These are phyloP conservation scores for Trametes cinnabarina DNA, from an alignment of 768 basidiomycete species.

Conservation along the genomic window DNA sequence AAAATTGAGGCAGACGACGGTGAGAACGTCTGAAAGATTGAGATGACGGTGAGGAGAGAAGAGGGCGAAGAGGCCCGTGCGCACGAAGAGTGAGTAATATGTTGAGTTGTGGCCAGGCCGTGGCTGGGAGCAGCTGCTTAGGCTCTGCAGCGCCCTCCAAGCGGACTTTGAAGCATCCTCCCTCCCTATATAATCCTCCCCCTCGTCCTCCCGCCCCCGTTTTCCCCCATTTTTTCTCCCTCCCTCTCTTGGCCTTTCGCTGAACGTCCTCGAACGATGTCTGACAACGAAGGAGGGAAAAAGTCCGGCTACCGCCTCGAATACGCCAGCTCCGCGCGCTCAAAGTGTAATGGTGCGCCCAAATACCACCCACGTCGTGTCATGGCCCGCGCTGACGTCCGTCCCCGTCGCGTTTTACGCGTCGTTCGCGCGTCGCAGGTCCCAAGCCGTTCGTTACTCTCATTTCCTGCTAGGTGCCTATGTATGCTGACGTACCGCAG, in stretches of 20 bases:
- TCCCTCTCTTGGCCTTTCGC: conserved; percentile 6
- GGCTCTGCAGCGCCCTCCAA: conserved; percentile 25
- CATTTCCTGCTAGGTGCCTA: neutral
- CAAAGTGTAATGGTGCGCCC: conserved; percentile 75
- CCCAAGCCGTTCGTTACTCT: conserved; percentile 57
- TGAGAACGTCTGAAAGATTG: too few species aligned
- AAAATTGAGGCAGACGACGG: neutral
- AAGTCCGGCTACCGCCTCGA: conserved; percentile 74
- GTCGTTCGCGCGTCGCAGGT: conserved; percentile 43
- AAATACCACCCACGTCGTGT: conserved; percentile 19
- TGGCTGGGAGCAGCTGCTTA: conserved; percentile 10
- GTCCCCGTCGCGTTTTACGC: conserved; percentile 30
- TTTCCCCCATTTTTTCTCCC: conserved; percentile 24
- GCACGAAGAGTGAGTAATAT: neutral
- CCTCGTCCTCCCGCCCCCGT: conserved; percentile 13
- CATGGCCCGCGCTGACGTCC: conserved; percentile 19
- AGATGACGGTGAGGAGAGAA: neutral
- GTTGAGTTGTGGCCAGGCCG: conserved; percentile 12
- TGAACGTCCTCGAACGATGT: conserved; percentile 29
- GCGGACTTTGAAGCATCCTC: conserved; percentile 36
- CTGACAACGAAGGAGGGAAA: conserved; percentile 40
- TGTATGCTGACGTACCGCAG: conserved; percentile 26
- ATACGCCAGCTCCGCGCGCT: conserved; percentile 63
- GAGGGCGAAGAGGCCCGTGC: neutral
- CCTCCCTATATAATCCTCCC: conserved; percentile 28